Evolutionary conservation across 352 stramenopile species (phyloP).

Genomic region (Phytophthora aleatoria): DNA sequence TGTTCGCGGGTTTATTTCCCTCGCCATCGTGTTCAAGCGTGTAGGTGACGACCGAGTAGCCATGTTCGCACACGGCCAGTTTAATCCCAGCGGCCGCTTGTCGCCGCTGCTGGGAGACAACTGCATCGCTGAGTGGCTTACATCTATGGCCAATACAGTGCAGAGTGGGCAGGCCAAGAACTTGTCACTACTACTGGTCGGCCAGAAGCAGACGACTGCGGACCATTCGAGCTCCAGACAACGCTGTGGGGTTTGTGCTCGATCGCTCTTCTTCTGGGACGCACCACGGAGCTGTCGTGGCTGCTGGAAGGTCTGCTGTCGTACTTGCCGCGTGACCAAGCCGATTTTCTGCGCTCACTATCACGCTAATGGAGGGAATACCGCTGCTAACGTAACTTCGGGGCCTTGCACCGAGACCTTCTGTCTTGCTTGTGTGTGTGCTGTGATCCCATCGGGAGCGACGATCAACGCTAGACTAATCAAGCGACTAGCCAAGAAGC

Average conservation of each 20-base stretch:
- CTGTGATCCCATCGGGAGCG: slow-evolving; percentile 62
- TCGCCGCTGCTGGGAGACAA: slow-evolving; percentile 55
- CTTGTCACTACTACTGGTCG: slow-evolving; percentile 59
- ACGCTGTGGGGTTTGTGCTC: slow-evolving; percentile 63
- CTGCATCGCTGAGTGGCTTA: slow-evolving; percentile 63
- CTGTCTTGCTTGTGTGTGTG: slow-evolving; percentile 73
- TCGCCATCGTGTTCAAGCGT: slow-evolving; percentile 67
- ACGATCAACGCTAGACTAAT: slow-evolving; percentile 73
- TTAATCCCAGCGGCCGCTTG: slow-evolving; percentile 63
- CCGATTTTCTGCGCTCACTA: slow-evolving; percentile 80
- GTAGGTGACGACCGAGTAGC: slow-evolving; percentile 60
- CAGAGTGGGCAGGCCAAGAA: slow-evolving; percentile 79
- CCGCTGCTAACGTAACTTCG: slow-evolving; percentile 22
- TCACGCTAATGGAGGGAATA: slow-evolving; percentile 35
- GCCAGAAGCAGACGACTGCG: slow-evolving; percentile 16
- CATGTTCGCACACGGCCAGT: slow-evolving; percentile 74
- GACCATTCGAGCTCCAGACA: slow-evolving; percentile 14
- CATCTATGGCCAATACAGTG: slow-evolving; percentile 64
- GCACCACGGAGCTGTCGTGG: slow-evolving; percentile 56
- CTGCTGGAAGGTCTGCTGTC: slow-evolving; percentile 72
- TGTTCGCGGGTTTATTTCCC: slow-evolving; percentile 67
- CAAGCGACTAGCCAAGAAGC: slow-evolving; percentile 68
- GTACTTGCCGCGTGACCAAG: slow-evolving; percentile 65
- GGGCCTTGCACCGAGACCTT: slow-evolving; percentile 77
- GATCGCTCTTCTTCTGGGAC: slow-evolving; percentile 71